Evolutionary conservation across 1,139 yeast species (phyloP), one percentile per base, ranked within the genome.

Genomic region (Yamadazyma pseudoaaseri): DNA sequence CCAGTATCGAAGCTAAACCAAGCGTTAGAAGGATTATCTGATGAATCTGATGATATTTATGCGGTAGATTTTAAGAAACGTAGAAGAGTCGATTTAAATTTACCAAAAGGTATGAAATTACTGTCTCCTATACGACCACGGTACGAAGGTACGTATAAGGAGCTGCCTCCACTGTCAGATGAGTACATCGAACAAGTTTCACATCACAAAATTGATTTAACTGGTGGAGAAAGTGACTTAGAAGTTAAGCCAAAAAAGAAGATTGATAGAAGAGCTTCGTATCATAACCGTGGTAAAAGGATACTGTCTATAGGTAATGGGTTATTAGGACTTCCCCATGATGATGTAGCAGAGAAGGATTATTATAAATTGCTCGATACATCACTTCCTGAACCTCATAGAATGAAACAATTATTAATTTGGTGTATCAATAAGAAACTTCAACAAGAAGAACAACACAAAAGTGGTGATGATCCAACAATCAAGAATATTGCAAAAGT

Each of bases 301-400:
- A 75, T 81, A 3, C 83, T 86, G 51, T 81, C 90, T 0, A 73
- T 84, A 10, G 89, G 92, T 0, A 82, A 81, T 49, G 92, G 92
- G 3, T 79, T 77, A 43, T 67, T 61, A 2, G 87, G 85, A 0
- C 73, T 73, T 22, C 90, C 90, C 0, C 92, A 84, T 52, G 70
- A 71, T 2, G 81, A 75, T 30, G 77, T 85, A 2, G 70, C 79
- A 0, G 64, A 72, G 0, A 49, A 60, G 13, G 83, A 79, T 35
- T 78, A 78, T 47, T 77, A 75, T 51, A 82, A 81, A 50, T 79
- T 79, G 45, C 55, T 85, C 22, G 85, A 83, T 42, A 57, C 67
- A 2, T 71, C 74, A 14, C 46, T 81, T 27, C 86, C 94, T 0
- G 92, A 80, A 36, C 86, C 90, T 0, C 84, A 81, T 47, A 67